phyloP scores from a whole-genome alignment of 331 rosid species.

The Quercus phellos region DNA sequence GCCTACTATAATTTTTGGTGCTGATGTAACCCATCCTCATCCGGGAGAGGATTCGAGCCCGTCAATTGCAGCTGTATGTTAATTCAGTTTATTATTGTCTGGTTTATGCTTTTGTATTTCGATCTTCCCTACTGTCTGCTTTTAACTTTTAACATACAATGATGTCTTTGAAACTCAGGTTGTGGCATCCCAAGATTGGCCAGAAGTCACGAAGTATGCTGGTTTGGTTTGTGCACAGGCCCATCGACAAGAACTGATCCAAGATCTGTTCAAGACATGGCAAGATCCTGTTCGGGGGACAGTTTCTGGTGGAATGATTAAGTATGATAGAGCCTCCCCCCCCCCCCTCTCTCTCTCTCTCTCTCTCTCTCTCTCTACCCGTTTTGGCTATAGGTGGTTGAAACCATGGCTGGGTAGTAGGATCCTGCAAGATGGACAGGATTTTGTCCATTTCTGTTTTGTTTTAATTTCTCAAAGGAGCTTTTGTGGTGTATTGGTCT shows the following conservation, averaged over 20 bases:
- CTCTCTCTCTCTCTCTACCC: neutral
- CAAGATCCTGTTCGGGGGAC: conserved; percentile 86
- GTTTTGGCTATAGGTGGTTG: neutral
- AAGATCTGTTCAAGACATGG: conserved; percentile 92
- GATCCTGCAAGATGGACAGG: neutral
- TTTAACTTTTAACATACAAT: neutral
- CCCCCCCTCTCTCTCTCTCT: neutral
- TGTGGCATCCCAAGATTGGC: conserved; percentile 99
- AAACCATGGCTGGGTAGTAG: neutral
- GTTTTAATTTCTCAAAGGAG: neutral
- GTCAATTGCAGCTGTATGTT: conserved; percentile 88
- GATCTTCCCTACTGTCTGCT: neutral
- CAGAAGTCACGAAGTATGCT: conserved; percentile 91
- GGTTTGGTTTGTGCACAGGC: conserved; percentile 97
- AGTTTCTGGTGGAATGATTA: conserved; percentile 90
- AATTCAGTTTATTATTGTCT: neutral
- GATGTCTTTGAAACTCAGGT: conserved; percentile 41
- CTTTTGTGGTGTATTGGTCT: neutral
- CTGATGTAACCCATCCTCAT: conserved; percentile 98
- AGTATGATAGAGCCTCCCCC: conserved; percentile 33
- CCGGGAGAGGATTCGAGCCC: conserved; percentile 99
- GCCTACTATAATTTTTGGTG: conserved; percentile 95
- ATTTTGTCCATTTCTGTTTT: too few relatives aligned
- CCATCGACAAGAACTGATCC: conserved; percentile 91
- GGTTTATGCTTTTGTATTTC: neutral